Conservation (phyloP, 1,284 basidiomycete species). For the Stygiomarasmius scandens region DNA sequence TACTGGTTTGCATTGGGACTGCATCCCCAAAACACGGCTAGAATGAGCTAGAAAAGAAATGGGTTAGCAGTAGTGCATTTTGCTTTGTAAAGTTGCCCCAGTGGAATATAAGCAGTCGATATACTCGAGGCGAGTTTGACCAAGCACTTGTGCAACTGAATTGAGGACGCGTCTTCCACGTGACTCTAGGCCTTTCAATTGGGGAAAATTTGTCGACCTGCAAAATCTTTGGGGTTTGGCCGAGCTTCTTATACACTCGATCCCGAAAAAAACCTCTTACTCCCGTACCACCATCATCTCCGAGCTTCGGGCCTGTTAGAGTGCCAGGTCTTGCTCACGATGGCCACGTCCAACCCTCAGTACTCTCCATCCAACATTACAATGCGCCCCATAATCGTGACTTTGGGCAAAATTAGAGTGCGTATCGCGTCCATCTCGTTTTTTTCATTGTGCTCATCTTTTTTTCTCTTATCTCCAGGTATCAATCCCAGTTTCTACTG, state of each 20-base stretch:
- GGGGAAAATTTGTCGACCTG: too few species aligned
- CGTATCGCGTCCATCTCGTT: conserved; percentile 34
- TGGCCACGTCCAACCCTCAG: conserved; percentile 10
- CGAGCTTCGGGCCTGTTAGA: not conserved
- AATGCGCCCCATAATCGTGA: conserved; percentile 67
- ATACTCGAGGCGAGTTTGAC: too few species aligned
- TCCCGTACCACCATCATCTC: not conserved
- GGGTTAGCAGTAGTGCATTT: too few species aligned
- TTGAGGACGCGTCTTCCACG: not conserved
- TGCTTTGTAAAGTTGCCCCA: too few species aligned
- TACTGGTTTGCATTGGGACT: not conserved
- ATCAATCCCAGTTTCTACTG: conserved; percentile 82
- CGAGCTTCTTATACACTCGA: not conserved
- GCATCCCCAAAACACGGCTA: too few species aligned
- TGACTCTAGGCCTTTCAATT: too few species aligned
- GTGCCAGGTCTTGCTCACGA: conserved; percentile 8
- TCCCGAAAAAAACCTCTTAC: not conserved
- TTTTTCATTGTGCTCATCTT: conserved; percentile 14
- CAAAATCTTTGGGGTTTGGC: too few species aligned
- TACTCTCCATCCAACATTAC: conserved; percentile 36
- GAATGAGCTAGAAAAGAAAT: too few species aligned
- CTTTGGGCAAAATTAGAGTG: conserved; percentile 67
- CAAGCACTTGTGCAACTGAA: too few species aligned
- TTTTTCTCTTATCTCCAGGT: conserved; percentile 52
- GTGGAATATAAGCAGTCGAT: too few species aligned